Evolutionary conservation across 345 rosid species (phyloP).

Genomic region (Acer saccharum): DNA sequence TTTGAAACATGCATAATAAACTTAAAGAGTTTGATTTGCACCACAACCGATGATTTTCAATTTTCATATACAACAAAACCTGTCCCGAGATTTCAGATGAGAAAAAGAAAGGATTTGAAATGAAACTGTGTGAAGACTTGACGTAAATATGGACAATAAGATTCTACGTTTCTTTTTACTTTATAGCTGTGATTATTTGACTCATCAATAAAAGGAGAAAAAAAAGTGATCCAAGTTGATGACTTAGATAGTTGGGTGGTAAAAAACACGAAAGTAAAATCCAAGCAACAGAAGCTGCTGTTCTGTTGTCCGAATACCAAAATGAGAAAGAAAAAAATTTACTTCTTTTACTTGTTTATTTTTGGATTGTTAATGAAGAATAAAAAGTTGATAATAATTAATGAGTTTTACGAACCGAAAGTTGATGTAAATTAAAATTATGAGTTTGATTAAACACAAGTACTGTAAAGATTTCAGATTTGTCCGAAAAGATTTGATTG

Average conservation of each 20-base stretch:
- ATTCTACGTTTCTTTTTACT: background rate
- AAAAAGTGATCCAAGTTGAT: background rate
- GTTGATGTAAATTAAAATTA: background rate
- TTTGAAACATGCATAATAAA: too few species aligned
- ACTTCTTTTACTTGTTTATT: background rate
- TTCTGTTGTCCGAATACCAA: background rate
- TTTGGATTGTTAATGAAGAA: background rate
- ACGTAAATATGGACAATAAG: background rate
- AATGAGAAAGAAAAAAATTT: background rate
- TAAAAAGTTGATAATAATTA: background rate
- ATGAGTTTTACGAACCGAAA: constrained; percentile 3
- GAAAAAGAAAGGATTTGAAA: background rate
- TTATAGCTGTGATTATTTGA: constrained; percentile 21
- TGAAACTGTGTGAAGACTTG: background rate
- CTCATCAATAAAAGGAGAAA: background rate
- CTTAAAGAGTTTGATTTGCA: too few species aligned
- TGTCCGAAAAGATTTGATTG: constrained; percentile 19
- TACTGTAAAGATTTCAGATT: background rate
- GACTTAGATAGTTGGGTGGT: background rate
- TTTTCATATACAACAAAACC: background rate
- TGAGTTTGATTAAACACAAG: background rate
- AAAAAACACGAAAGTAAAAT: background rate
- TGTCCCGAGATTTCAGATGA: too few species aligned
- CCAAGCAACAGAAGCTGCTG: background rate
- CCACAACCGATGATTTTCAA: too few species aligned